These are phyloP conservation scores for Fusarium sp. DNA, from an alignment of 2,329 filamentous ascomycete species.

Conservation along the genomic window DNA sequence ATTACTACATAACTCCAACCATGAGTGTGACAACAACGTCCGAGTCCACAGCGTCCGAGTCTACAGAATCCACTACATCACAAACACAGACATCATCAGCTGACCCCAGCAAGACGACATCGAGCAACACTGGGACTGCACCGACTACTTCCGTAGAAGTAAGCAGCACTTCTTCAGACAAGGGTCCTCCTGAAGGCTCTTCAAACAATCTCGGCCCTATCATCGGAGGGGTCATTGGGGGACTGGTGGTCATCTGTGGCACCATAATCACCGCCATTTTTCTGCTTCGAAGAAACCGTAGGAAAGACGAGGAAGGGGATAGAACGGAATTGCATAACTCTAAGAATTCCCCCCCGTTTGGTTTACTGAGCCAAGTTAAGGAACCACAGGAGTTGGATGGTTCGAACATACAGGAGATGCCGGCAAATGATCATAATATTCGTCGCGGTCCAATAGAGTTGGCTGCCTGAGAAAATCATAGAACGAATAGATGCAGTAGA, in stretches of 20 bases:
- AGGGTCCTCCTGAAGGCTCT: neutral
- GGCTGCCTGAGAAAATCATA: neutral
- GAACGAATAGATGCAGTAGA: neutral
- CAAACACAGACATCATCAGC: neutral
- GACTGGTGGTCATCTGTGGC: slow-evolving; percentile 51
- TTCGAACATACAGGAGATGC: neutral
- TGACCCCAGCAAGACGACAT: neutral
- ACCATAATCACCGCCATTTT: slow-evolving; percentile 15
- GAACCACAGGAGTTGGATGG: slow-evolving; percentile 9
- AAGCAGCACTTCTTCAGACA: neutral
- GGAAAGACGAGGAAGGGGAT: neutral
- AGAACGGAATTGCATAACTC: neutral
- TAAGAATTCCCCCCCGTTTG: neutral
- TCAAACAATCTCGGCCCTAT: slow-evolving; percentile 51
- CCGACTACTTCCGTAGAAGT: neutral
- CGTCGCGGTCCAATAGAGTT: slow-evolving; percentile 7
- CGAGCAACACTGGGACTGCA: slow-evolving; percentile 4
- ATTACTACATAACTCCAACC: slow-evolving; percentile 45
- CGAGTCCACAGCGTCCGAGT: neutral
- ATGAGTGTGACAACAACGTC: neutral
- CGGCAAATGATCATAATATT: neutral
- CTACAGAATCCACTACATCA: slow-evolving; percentile 9
- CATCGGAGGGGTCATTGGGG: slow-evolving; percentile 55
- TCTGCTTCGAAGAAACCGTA: slow-evolving; percentile 18
- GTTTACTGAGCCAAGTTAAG: neutral